These are phyloP conservation scores for Sclerospora graminicola DNA, from an alignment of 352 stramenopile species.

Conservation along the genomic window DNA sequence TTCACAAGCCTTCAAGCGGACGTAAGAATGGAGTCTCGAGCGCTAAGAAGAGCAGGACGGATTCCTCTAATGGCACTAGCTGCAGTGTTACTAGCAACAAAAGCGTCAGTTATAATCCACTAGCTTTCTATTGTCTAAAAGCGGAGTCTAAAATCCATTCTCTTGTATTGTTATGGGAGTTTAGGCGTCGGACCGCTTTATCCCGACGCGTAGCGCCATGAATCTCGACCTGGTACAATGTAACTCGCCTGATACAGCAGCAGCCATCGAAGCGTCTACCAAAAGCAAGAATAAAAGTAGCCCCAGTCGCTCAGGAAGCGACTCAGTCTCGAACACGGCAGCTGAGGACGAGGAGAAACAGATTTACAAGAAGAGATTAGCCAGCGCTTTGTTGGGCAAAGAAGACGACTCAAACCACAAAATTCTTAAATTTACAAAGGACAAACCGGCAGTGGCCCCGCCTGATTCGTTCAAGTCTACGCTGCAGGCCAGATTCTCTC, in stretches of 20 bases:
- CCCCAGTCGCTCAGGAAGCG: conserved; percentile 7
- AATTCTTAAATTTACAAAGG: conserved; percentile 96
- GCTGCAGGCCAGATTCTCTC: conserved; percentile 89
- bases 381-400: conserved; percentile 69
- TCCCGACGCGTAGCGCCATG: conserved; percentile 80
- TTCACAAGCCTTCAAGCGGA: conserved; percentile 7
- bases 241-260: conserved; percentile 43
- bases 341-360: conserved; percentile 65
- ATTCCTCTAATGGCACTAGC: conserved; percentile 3
- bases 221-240: conserved; percentile 76
- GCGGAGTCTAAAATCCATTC: conserved; percentile 4
- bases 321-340: conserved; percentile 2
- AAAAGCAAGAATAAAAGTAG: conserved; percentile 20
- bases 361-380: conserved; percentile 75
- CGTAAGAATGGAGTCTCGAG: conserved; percentile 17
- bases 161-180: conserved; percentile 5
- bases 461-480: conserved; percentile 92
- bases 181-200: conserved; percentile 66
- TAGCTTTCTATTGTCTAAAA: not conserved
- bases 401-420: conserved; percentile 79
- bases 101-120: conserved; percentile 11
- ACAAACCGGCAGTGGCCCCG: conserved; percentile 90
- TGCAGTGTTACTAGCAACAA: conserved; percentile 16
- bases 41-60: conserved; percentile 26
- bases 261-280: conserved; percentile 28